Base-by-base conservation (phyloP, 148 eudicot species). In the Limonium bicolor region DNA sequence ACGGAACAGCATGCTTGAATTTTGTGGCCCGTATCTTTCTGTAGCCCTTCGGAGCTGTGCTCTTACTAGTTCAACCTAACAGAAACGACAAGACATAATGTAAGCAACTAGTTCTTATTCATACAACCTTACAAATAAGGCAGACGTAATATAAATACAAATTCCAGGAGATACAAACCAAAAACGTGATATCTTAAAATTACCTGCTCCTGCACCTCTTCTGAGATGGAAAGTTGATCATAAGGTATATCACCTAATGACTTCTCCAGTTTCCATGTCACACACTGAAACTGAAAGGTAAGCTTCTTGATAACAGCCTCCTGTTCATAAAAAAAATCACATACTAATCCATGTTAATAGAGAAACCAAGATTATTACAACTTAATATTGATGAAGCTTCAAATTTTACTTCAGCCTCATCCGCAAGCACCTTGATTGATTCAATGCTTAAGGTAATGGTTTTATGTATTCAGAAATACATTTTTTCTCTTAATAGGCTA, bases 141-240 rank as follows among this genome's bases (percentile, higher is more conserved):
- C 31, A 23, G 14, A 19, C 18, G 24, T 25, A 14, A 14, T 5
- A 22, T 25, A n/a, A n/a, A n/a, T n/a, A n/a, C n/a, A n/a, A n/a
- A n/a, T n/a, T n/a, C n/a, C n/a, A n/a, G n/a, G n/a, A n/a, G n/a
- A n/a, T 16, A 53, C 19, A 48, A 6, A 1, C 35, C 18, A 23
- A 36, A 22, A 16, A 26, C 17, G 32, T 4, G 17, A 14, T 20
- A 26, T n/a, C 7, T 26, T 40, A 30, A n/a, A 34, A 21, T 17
- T 68, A 88, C 97, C 94, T 88, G 97, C 69, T 84, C 97, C 48
- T 80, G 92, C 35, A 88, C 95, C 67, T 88, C 97, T 56, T 84
- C 93, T n/a, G 97, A 80, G 38, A 88, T 74, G 55, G 74, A 76
- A 56, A 77, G 66, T 24, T 80, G 69, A 39, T 77, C 76, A 46